Percentiles rank a stretch among this genome's conserved stretches.
Evolutionary conservation across 2,329 filamentous ascomycete genomes (phyloP).

Genomic region (Cladophialophora chaetospira): DNA sequence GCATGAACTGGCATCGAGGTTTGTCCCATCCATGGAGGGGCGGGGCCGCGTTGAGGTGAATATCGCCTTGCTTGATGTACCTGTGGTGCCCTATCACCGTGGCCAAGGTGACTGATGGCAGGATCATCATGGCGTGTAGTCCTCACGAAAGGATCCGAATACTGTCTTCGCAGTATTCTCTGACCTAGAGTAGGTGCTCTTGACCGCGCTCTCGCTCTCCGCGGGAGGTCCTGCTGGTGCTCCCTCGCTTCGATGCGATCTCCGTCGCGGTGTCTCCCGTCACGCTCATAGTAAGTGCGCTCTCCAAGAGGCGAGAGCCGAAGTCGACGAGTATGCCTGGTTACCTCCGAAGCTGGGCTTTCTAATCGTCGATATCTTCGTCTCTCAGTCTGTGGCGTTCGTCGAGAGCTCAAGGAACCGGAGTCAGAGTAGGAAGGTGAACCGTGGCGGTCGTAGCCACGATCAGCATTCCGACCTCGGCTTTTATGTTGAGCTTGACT

Average conservation of each 20-base stretch:
- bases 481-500: slow-evolving; percentile 7
- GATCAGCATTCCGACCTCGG: not conserved
- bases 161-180: slow-evolving; percentile 12
- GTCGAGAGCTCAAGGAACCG: slow-evolving; percentile 1
- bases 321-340: slow-evolving; percentile 6
- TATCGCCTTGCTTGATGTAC: not conserved
- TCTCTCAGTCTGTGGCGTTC: not conserved
- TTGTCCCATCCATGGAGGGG: not conserved
- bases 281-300: slow-evolving; percentile 3
- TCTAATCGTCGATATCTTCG: slow-evolving; percentile 4
- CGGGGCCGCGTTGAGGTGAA: slow-evolving; percentile 21
- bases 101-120: slow-evolving; percentile 2
- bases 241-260: slow-evolving; percentile 3
- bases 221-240: slow-evolving; percentile 5
- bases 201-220: not conserved
- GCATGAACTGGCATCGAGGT: not conserved
- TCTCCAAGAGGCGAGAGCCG: slow-evolving; percentile 17
- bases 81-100: not conserved
- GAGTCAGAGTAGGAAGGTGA: slow-evolving; percentile 11
- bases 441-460: not conserved
- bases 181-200: not conserved
- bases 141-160: slow-evolving; percentile 11
- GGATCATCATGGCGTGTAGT: not conserved
- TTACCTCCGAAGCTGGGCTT: not conserved
- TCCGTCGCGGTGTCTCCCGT: not conserved